phyloP scores from a whole-genome alignment of 2,329 filamentous ascomycete species.

The Clarireedia hainanense region DNA sequence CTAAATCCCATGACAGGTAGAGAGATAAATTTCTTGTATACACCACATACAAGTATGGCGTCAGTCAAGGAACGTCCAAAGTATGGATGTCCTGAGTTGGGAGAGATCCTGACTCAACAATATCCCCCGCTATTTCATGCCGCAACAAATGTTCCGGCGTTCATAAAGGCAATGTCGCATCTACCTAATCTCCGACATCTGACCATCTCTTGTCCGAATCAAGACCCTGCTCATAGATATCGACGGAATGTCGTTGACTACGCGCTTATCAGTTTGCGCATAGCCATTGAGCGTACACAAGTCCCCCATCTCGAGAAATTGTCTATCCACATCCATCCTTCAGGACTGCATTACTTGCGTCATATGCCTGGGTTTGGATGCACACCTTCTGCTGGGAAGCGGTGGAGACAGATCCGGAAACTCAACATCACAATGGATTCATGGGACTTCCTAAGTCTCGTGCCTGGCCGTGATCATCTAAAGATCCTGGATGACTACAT shows the following conservation, averaged over 20 bases:
- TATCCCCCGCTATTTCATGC: constrained; percentile 87
- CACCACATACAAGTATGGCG: constrained; percentile 61
- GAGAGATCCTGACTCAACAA: constrained; percentile 74
- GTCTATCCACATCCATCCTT: constrained; percentile 67
- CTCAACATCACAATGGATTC: constrained; percentile 66
- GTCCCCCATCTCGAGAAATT: constrained; percentile 60
- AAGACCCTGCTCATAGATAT: constrained; percentile 61
- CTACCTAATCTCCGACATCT: constrained; percentile 66
- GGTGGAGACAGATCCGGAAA: constrained; percentile 72
- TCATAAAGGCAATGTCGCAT: constrained; percentile 65
- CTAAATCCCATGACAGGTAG: constrained; percentile 69
- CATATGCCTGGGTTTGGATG: constrained; percentile 67
- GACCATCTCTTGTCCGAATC: constrained; percentile 67
- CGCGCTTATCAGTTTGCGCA: constrained; percentile 77
- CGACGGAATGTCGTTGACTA: constrained; percentile 78
- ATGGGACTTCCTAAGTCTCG: constrained; percentile 54
- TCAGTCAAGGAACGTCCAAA: constrained; percentile 58
- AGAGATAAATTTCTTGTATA: constrained; percentile 76
- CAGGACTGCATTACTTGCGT: constrained; percentile 69
- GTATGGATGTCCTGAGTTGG: constrained; percentile 72
- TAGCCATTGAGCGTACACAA: constrained; percentile 69
- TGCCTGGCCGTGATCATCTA: constrained; percentile 59
- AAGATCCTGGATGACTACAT: constrained; percentile 80
- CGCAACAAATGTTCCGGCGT: constrained; percentile 78
- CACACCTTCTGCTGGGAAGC: constrained; percentile 60